These are phyloP conservation scores for Amauroascus verrucosus DNA, from an alignment of 2,329 filamentous ascomycete species.

Conservation along the genomic window DNA sequence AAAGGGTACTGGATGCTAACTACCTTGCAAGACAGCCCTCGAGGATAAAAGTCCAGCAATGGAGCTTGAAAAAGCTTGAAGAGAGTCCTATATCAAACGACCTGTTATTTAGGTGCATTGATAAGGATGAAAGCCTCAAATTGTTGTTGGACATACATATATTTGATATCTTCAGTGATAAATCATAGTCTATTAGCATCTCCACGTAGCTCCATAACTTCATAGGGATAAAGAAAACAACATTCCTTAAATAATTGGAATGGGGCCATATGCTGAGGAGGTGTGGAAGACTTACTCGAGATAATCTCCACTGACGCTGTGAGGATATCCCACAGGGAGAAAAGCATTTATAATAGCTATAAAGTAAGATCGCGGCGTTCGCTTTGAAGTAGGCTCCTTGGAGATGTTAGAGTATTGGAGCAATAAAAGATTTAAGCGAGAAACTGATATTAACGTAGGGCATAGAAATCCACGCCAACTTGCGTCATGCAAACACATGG, in stretches of 20 bases:
- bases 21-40: constrained; percentile 67
- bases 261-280: not conserved
- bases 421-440: not conserved
- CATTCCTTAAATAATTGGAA: not conserved
- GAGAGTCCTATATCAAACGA: constrained; percentile 29
- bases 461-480: too few species aligned
- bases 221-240: not conserved
- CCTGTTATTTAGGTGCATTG: not conserved
- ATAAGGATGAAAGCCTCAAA: too few species aligned
- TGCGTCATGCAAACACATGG: too few species aligned
- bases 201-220: not conserved
- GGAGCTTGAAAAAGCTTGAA: constrained; percentile 36
- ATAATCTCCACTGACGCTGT: constrained; percentile 79
- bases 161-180: constrained; percentile 46
- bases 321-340: constrained; percentile 75
- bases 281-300: constrained; percentile 44
- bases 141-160: constrained; percentile 42
- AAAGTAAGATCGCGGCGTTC: constrained; percentile 21
- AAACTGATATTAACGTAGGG: not conserved
- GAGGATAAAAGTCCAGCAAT: constrained; percentile 56
- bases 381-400: constrained; percentile 16
- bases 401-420: not conserved
- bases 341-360: constrained; percentile 57
- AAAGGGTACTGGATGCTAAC: constrained; percentile 16
- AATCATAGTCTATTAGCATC: not conserved